phyloP scores from a whole-genome alignment of 805 yeast species.

The Wickerhamiella vanderwaltii region DNA sequence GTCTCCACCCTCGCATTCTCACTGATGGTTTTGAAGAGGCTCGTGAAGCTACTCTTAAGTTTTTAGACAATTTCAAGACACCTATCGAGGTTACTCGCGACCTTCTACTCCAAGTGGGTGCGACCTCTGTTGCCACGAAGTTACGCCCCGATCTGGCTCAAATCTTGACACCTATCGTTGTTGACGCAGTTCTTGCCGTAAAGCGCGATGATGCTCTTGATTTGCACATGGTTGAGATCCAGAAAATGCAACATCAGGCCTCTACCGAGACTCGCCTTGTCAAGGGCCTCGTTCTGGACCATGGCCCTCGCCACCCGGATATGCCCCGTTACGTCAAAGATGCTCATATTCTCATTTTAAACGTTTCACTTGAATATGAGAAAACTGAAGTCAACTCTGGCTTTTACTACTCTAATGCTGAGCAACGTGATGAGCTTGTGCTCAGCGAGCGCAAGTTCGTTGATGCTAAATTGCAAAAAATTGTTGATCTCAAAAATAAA shows the following conservation, averaged over 20 bases:
- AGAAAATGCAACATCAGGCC: constrained; percentile 92
- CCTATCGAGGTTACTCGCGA: constrained; percentile 62
- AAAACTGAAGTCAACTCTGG: constrained; percentile 96
- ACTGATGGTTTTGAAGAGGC: constrained; percentile 94
- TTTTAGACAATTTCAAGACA: constrained; percentile 53
- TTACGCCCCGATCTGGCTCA: constrained; percentile 66
- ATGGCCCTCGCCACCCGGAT: constrained; percentile 98
- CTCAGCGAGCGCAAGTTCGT: constrained; percentile 89
- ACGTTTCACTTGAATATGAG: constrained; percentile 92
- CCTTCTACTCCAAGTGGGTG: constrained; percentile 79
- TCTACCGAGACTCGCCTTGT: constrained; percentile 74
- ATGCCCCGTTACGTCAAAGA: constrained; percentile 85
- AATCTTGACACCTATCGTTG: constrained; percentile 81
- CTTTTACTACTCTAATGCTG: constrained; percentile 87
- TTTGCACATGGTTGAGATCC: constrained; percentile 93
- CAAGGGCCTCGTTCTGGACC: constrained; percentile 87
- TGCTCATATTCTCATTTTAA: constrained; percentile 74
- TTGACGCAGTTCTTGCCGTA: constrained; percentile 87
- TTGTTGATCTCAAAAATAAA: constrained; percentile 82
- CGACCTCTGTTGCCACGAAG: constrained; percentile 79
- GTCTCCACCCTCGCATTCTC: constrained; percentile 88
- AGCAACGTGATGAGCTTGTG: constrained; percentile 89
- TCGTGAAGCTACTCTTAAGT: constrained; percentile 59
- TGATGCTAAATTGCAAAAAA: constrained; percentile 82
- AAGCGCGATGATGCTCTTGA: constrained; percentile 46